These are phyloP conservation scores for Cenchrus purpureus DNA, from an alignment of 176 grass and related monocot species.

Conservation along the genomic window DNA sequence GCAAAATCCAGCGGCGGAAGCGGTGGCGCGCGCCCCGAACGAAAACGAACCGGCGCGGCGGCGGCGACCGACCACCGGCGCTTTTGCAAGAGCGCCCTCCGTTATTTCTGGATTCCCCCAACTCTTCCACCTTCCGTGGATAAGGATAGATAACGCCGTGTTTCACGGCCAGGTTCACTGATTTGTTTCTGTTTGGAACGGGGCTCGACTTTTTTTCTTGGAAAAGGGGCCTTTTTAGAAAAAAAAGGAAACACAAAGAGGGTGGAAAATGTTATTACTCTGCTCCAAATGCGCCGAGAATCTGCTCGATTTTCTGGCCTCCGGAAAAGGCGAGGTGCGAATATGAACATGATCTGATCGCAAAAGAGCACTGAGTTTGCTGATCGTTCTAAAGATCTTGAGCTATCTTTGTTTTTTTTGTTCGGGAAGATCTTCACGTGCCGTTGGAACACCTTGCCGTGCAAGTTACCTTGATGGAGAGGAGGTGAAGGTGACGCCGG, in stretches of 20 bases:
- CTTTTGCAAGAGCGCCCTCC: not conserved
- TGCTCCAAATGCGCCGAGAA: not conserved
- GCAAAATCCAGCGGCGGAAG: not conserved
- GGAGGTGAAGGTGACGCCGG: not conserved
- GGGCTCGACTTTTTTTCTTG: too few species aligned
- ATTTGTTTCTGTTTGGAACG: not conserved
- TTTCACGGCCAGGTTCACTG: not conserved
- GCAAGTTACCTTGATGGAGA: not conserved
- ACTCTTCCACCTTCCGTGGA: not conserved
- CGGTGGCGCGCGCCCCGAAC: conserved; percentile 3
- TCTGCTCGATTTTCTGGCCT: not conserved
- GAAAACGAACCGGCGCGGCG: not conserved
- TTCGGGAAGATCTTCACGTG: not conserved
- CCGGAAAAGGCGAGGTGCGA: not conserved
- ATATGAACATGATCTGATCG: not conserved
- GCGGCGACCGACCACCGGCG: conserved; percentile 19
- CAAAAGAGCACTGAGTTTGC: not conserved
- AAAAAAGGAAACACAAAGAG: not conserved
- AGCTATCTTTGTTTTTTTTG: not conserved
- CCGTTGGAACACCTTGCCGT: not conserved
- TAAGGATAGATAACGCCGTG: not conserved
- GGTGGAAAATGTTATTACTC: not conserved
- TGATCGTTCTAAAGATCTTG: not conserved
- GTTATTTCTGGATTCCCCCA: not conserved
- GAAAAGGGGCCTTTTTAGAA: not conserved